phyloP scores from a whole-genome alignment of 1,139 yeast genomes.

The Yamadazyma aaseri region DNA sequence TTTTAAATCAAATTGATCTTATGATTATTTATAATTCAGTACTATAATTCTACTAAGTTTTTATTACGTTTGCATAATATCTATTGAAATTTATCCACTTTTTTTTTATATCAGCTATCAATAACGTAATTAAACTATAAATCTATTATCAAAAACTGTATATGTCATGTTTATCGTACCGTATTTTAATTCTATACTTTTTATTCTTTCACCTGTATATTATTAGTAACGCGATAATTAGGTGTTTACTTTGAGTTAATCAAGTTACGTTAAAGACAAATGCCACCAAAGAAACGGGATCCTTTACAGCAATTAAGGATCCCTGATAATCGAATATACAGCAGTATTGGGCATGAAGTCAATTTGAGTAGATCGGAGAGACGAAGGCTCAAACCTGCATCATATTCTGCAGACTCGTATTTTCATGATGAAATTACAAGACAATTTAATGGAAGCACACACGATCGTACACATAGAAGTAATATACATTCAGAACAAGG shows the following conservation, averaged over 20 bases:
- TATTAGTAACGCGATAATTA: slow-evolving; percentile 1
- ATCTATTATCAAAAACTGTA: no score
- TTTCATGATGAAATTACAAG: no score
- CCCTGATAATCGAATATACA: slow-evolving; percentile 17
- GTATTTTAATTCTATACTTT: no score
- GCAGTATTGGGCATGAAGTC: slow-evolving; percentile 13
- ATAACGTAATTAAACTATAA: no score
- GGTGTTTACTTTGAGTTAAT: slow-evolving; percentile 6
- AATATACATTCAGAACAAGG: no score
- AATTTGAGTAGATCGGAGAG: slow-evolving; percentile 12
- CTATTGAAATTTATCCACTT: no score
- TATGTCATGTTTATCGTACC: no score
- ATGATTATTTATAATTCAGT: slow-evolving; percentile 1
- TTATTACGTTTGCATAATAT: neutral
- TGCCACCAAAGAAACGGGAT: slow-evolving; percentile 17
- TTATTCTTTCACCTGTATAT: no score
- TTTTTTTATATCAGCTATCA: no score
- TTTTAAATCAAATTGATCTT: neutral
- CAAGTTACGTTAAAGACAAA: slow-evolving; percentile 2
- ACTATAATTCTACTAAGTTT: slow-evolving; percentile 1
- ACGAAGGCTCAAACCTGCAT: slow-evolving; percentile 7
- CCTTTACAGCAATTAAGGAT: slow-evolving; percentile 16
- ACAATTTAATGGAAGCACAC: neutral
- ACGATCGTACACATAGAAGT: neutral
- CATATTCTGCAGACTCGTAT: neutral